Evolutionary conservation across 768 basidiomycete genomes (phyloP), one percentile per base, ranked within the genome.

Genomic region (Hypsizygus marmoreus): DNA sequence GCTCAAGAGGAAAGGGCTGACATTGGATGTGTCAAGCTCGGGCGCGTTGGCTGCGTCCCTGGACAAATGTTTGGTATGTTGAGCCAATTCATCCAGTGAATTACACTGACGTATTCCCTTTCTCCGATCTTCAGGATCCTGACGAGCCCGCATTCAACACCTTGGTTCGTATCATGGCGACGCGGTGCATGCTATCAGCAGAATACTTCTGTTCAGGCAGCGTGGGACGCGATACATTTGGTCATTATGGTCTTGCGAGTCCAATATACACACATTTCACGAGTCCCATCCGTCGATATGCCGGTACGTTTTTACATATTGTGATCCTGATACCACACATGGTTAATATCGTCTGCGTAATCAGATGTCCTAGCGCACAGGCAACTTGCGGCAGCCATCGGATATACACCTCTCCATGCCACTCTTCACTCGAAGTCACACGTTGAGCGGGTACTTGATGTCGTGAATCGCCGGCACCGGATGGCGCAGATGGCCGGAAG

Each of bases 211-310:
- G 90, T 62, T 90, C 95, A 0, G 95, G 97, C 7, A 94, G 92
- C 55, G 93, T 97, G 2, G 81, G 86, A 0, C 81, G 86, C 38
- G 94, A 97, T 52, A 86, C 92, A 0, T 99, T 97, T 62, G 88
- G 90, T 2, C 97, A 98, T 65, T 99, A 99, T 63, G 97, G 97
- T 30, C 79, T 99, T n/a, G 97, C 97, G 0, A 94, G 83, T 62
- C 80, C 89, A 0, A 99, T 99, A 45, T 99, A 98, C 63, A 99
- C 97, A 0, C 97, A 98, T 64, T 98, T 98, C 62, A 97, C 95
- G 30, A 95, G 93, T 62, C 97, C 97, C 1, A 99, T 99, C 56
- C 78, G 97, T 45, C 82, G 97, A 45, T 99, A 97, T 63, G 95
- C 95, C 14, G 94, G 89, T 88, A 55, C 51, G 76, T 61, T 19